Base-by-base conservation (phyloP, 2,329 filamentous ascomycete genomes). In the Pseudogymnoascus sp. region DNA sequence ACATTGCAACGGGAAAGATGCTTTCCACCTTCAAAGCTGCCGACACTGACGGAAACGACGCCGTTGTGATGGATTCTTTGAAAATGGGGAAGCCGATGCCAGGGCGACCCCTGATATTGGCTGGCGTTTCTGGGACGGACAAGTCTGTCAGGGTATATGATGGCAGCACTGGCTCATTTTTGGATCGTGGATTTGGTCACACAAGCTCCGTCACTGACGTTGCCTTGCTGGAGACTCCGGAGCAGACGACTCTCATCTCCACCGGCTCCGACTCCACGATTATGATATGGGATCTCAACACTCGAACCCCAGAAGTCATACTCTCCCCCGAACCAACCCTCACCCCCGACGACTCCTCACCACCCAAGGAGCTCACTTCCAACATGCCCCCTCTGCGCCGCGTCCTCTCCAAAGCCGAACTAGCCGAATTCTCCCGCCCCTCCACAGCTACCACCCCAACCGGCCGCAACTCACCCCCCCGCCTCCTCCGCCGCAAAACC, bases 111-210 rank as follows among this genome's bases (percentile, higher is more conserved):
- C 83, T 86, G 29, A 83, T 95, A 60, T 81, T 99, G 60, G 81
- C 94, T 16, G 92, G 91, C n/a, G 83, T 94, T 10, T 97, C 93
- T 7, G 92, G 92, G 68, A 96, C 91, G 0, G 94, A 99, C 74
- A 99, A 97, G 73, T 97, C 94, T 0, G 88, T 99, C 62, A 83
- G 94, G 37, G 78, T 99, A 14, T 99, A 99, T 70, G 90, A 96
- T 68, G 80, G 85, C 31, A 86, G 88, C 65, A 86, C 84, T 43
- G 92, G 93, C 7, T 77, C 79, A 1, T 87, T 99, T 63, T 77
- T 97, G 29, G 89, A 92, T 60, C 86, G 91, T 41, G 94, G 97
- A 75, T 97, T 92, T 84, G 94, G 94, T 1, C 94, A 99, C 69
- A 96, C 92, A 0, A 92, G 97, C 72, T 89, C 92, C 7, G 91